phyloP scores from a whole-genome alignment of 2,329 filamentous ascomycete genomes.

The Pseudogymnoascus sp. region DNA sequence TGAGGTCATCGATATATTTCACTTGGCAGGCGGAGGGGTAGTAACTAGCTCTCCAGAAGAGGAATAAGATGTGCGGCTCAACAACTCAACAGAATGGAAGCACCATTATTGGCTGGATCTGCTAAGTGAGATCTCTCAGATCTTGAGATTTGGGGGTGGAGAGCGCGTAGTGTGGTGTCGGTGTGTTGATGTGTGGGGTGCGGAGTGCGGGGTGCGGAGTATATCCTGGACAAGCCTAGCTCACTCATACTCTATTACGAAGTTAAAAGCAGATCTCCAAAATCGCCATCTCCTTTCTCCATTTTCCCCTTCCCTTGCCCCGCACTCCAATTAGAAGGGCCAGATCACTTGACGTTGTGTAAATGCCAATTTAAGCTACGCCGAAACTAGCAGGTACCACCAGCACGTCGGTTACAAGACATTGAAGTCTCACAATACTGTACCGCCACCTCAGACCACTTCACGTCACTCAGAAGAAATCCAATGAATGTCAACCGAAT shows the following conservation, averaged over 20 bases:
- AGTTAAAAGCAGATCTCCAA: background rate
- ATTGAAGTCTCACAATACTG: background rate
- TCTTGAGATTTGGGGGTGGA: background rate
- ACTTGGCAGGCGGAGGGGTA: background rate
- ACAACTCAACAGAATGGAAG: background rate
- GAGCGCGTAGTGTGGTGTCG: background rate
- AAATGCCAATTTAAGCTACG: background rate
- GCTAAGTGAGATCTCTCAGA: background rate
- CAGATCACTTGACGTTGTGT: background rate
- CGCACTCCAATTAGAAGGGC: slow-evolving; percentile 1
- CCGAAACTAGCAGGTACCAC: background rate
- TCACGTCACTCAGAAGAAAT: background rate
- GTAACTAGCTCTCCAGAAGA: background rate
- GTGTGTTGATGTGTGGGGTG: background rate
- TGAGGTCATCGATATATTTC: background rate
- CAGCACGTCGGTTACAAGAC: background rate
- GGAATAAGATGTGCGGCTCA: background rate
- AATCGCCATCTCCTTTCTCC: background rate
- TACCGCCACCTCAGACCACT: background rate
- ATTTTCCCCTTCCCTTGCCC: background rate
- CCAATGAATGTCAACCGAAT: background rate
- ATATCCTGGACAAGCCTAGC: background rate
- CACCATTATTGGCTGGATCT: background rate
- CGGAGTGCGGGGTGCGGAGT: background rate
- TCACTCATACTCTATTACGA: background rate